Conservation (phyloP, 2,329 filamentous ascomycete species). For the Xylariaceae sp. region DNA sequence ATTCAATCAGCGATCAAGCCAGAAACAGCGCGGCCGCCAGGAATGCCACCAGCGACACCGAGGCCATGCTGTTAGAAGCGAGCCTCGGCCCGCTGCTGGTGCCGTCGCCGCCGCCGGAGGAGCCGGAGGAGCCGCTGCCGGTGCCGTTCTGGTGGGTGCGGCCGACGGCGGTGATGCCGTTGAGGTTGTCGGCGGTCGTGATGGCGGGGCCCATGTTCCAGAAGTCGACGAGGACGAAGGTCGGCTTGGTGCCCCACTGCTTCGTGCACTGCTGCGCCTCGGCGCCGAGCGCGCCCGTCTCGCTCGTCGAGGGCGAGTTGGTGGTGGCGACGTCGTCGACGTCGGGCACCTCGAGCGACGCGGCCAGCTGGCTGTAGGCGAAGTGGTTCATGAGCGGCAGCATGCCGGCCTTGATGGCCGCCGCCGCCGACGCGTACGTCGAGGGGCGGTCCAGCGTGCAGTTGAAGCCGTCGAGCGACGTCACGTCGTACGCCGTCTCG, state of each 20-base stretch:
- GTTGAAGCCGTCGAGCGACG: slow-evolving; percentile 56
- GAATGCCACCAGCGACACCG: slow-evolving; percentile 36
- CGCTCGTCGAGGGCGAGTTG: slow-evolving; percentile 52
- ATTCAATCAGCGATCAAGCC: slow-evolving; percentile 14
- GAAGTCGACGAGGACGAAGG: slow-evolving; percentile 73
- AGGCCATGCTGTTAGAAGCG: slow-evolving; percentile 9
- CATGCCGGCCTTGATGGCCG: slow-evolving; percentile 49
- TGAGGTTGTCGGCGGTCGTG: slow-evolving; percentile 60
- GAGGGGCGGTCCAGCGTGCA: slow-evolving; percentile 63
- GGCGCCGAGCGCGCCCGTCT: slow-evolving; percentile 44
- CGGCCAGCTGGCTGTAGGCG: slow-evolving; percentile 50
- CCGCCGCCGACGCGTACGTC: slow-evolving; percentile 36
- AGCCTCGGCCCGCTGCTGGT: slow-evolving; percentile 2
- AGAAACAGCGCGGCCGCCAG: slow-evolving; percentile 34
- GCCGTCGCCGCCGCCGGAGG: too few relatives aligned
- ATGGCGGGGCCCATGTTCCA: slow-evolving; percentile 67
- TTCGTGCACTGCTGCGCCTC: slow-evolving; percentile 46
- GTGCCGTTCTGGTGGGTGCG: slow-evolving; percentile 14
- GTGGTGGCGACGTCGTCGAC: slow-evolving; percentile 53
- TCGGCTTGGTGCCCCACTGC: slow-evolving; percentile 58
- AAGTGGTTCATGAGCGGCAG: slow-evolving; percentile 79
- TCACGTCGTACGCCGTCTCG: slow-evolving; percentile 65
- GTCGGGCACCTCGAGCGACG: slow-evolving; percentile 54
- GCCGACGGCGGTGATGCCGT: slow-evolving; percentile 41
- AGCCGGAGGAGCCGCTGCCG: background rate